A percentile compares a stretch with the other conserved stretches of the same genome.
Evolutionary conservation across 1,139 yeast species (phyloP).

Genomic region (Starmera stellimalicola): DNA sequence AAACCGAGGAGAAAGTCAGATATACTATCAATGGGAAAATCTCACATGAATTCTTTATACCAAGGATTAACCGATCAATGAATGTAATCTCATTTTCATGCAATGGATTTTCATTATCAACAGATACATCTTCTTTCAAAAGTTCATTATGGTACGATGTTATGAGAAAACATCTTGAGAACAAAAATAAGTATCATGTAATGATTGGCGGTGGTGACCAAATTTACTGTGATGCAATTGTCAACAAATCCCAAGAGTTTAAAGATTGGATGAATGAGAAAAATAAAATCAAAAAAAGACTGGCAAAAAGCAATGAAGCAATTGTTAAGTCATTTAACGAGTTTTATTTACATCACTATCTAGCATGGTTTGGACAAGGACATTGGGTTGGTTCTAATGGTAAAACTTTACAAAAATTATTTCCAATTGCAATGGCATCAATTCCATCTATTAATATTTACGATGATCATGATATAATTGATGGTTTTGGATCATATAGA

Average conservation of each 20-base stretch:
- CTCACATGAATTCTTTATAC: constrained; percentile 40
- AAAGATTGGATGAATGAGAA: constrained; percentile 54
- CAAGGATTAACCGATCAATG: constrained; percentile 54
- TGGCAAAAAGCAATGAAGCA: constrained; percentile 33
- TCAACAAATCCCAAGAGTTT: constrained; percentile 43
- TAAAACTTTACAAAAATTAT: constrained; percentile 52
- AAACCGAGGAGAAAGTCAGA: constrained; percentile 48
- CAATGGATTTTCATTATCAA: constrained; percentile 81
- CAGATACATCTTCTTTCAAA: constrained; percentile 55
- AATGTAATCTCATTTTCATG: constrained; percentile 79
- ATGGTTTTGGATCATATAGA: constrained; percentile 86
- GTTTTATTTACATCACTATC: constrained; percentile 64
- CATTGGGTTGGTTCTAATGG: constrained; percentile 68
- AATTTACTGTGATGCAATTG: constrained; percentile 78
- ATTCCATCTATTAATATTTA: constrained; percentile 80
- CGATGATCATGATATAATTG: constrained; percentile 92
- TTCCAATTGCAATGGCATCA: constrained; percentile 67
- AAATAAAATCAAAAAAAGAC: constrained; percentile 36
- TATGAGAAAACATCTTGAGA: constrained; percentile 45
- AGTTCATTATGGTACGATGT: constrained; percentile 87
- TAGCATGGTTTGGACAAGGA: constrained; percentile 86
- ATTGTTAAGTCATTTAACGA: constrained; percentile 46
- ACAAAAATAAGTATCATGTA: constrained; percentile 51
- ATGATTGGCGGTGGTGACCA: constrained; percentile 99
- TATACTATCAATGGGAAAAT: constrained; percentile 43